Percentiles rank a stretch among this genome's conserved stretches.
phyloP scores from a whole-genome alignment of 148 eudicot species.

The Fallopia convolvulus region DNA sequence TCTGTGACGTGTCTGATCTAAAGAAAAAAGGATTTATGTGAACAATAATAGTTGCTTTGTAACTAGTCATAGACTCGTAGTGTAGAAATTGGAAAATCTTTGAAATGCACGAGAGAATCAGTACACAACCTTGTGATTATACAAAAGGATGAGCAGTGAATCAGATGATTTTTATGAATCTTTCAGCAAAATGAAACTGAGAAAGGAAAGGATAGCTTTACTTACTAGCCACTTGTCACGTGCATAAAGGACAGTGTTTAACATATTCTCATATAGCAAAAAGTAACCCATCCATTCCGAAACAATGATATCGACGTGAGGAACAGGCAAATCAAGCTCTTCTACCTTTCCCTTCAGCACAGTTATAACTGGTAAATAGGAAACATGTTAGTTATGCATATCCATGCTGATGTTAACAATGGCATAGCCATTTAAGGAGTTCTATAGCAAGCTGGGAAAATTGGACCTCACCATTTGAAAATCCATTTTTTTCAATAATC shows the following conservation, averaged over 20 bases:
- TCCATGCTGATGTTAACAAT: not conserved
- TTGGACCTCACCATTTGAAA: constrained; percentile 51
- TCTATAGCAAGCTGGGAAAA: not conserved
- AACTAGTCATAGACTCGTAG: not conserved
- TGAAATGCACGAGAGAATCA: not conserved
- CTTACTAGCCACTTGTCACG: constrained; percentile 99
- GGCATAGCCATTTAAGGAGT: not conserved
- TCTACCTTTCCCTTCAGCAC: constrained; percentile 92
- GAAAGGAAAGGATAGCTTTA: constrained; percentile 3
- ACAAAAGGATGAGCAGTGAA: not conserved
- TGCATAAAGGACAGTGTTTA: constrained; percentile 90
- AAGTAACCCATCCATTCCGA: constrained; percentile 99
- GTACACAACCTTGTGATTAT: not conserved
- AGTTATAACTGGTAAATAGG: constrained; percentile 58
- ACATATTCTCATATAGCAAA: constrained; percentile 85
- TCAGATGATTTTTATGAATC: not conserved
- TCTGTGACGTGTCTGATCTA: not conserved
- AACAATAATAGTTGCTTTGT: not conserved
- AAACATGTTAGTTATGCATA: constrained; percentile 8
- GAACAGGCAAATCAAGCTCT: constrained; percentile 89
- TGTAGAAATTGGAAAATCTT: not conserved
- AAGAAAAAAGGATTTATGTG: not conserved
- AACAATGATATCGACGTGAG: constrained; percentile 83
- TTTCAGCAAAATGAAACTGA: not conserved
- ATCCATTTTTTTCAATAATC: constrained; percentile 76